A percentile compares a stretch with the other conserved stretches of the same genome.
Conservation (phyloP, 2,329 filamentous ascomycete species). For the Colletotrichum chrysophilum region DNA sequence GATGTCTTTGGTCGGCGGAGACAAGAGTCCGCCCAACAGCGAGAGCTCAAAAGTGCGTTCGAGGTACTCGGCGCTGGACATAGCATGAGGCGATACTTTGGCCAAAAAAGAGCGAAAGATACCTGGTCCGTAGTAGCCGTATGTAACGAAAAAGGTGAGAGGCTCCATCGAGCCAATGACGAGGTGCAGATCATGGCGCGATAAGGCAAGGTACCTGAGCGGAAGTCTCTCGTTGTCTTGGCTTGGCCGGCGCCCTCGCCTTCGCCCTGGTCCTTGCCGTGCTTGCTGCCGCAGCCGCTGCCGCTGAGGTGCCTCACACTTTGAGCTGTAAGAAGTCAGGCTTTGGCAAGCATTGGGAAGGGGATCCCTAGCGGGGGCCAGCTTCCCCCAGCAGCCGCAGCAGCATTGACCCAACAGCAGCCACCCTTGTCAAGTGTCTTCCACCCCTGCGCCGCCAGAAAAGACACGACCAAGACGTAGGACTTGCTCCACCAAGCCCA, state of each 20-base stretch:
- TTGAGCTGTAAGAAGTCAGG: background rate
- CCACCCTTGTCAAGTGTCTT: background rate
- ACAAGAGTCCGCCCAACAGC: background rate
- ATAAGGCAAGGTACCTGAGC: conserved; percentile 18
- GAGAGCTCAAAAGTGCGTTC: background rate
- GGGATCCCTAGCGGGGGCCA: background rate
- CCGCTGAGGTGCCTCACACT: background rate
- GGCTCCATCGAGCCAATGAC: conserved; percentile 15
- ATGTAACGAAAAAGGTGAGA: conserved; percentile 15
- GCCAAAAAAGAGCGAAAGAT: background rate
- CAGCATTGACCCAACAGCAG: conserved; percentile 4
- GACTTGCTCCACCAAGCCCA: conserved; percentile 1
- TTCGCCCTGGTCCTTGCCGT: background rate
- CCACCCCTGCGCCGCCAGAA: background rate
- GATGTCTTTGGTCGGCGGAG: background rate
- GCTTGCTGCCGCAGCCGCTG: background rate
- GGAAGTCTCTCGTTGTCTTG: conserved; percentile 9
- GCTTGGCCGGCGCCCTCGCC: background rate
- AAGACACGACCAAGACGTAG: background rate
- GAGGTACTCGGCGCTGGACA: background rate
- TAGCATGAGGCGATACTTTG: background rate
- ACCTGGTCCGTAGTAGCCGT: background rate
- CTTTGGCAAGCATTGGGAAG: background rate
- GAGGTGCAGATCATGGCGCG: conserved; percentile 19
- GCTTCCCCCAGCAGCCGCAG: background rate